Conservation (phyloP, 2,329 filamentous ascomycete genomes). For the Hirsutella minnesotensis region DNA sequence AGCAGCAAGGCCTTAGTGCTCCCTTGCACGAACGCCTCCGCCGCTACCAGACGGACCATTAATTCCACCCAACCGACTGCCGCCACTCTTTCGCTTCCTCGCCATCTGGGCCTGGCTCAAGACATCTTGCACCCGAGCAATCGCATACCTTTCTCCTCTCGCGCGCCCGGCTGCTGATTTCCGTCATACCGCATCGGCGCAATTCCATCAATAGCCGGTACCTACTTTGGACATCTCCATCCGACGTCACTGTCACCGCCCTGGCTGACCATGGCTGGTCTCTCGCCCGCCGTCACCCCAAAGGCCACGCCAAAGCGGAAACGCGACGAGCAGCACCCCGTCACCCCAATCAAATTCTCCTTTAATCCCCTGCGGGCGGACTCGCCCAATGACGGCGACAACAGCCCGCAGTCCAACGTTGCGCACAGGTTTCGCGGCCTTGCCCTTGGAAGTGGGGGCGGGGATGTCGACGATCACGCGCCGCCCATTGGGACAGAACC, state of each 20-base stretch:
- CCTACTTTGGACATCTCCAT: too few species aligned
- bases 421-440: conserved; percentile 41
- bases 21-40: conserved; percentile 1
- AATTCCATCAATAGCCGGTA: too few species aligned
- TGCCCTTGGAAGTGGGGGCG: conserved; percentile 33
- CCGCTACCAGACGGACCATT: too few species aligned
- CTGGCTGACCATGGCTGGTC: conserved; percentile 7
- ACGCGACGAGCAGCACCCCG: conserved; percentile 22
- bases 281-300: conserved; percentile 2
- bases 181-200: too few species aligned
- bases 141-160: background rate
- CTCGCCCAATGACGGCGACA: conserved; percentile 31
- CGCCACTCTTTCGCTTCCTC: too few species aligned
- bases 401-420: conserved; percentile 40
- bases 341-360: conserved; percentile 30
- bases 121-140: too few species aligned
- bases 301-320: conserved; percentile 34
- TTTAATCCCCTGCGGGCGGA: conserved; percentile 26
- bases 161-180: too few species aligned
- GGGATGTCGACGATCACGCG: conserved; percentile 17
- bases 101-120: too few species aligned
- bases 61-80: too few species aligned
- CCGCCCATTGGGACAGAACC: conserved; percentile 12
- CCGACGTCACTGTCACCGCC: background rate
- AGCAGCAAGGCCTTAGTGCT: background rate